phyloP scores from a whole-genome alignment of 2,329 filamentous ascomycete genomes.

The Diplocarpon rosae region DNA sequence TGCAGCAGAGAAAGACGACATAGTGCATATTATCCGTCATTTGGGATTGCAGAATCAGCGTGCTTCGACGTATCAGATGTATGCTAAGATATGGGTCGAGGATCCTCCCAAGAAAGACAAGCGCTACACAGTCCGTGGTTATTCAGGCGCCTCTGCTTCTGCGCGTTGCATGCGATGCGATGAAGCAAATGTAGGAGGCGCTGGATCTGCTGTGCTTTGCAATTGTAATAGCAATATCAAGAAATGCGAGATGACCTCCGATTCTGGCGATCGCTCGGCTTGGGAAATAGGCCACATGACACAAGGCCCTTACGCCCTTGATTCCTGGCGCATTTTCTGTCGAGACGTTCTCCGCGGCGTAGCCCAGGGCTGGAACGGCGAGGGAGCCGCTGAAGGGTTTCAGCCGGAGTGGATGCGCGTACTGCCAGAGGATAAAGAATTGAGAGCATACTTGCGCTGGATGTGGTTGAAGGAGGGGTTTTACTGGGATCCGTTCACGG shows the following conservation, averaged over 20 bases:
- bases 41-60: constrained; percentile 63
- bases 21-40: constrained; percentile 53
- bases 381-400: constrained; percentile 40
- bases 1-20: constrained; percentile 40
- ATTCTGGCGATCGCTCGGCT: constrained; percentile 30
- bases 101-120: constrained; percentile 48
- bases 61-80: constrained; percentile 53
- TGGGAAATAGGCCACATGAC: constrained; percentile 86
- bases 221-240: constrained; percentile 37
- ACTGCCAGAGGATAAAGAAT: constrained; percentile 71
- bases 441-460: constrained; percentile 80
- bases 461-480: constrained; percentile 85
- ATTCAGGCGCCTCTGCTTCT: constrained; percentile 33
- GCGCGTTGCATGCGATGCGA: too few species aligned
- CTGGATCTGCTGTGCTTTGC: too few species aligned
- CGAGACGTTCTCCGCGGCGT: constrained; percentile 62
- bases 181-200: too few species aligned
- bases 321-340: constrained; percentile 92
- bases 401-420: constrained; percentile 90
- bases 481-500: constrained; percentile 67
- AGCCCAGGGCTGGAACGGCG: constrained; percentile 55
- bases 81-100: constrained; percentile 58
- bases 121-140: constrained; percentile 45
- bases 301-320: constrained; percentile 70
- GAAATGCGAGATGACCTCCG: constrained; percentile 35